Evolutionary conservation across 352 stramenopile genomes (phyloP), one percentile per base, ranked within the genome.

Genomic region (Thalassiosira ordinaria): DNA sequence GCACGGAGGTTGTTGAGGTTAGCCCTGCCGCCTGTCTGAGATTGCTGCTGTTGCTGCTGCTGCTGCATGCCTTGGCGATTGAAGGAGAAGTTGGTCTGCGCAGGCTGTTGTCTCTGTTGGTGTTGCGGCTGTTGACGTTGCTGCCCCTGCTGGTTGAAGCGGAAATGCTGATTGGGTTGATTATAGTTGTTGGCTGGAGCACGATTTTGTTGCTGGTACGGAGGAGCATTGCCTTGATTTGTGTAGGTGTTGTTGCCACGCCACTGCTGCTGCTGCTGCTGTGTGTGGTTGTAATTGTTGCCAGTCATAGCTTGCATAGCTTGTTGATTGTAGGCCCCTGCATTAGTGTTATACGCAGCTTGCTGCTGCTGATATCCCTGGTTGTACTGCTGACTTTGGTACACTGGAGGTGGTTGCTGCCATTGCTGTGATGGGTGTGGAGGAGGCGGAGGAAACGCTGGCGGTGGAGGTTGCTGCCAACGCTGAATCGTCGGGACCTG

Each of bases 1-100:
- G 86, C 82, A 37, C 85, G 80, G 37, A 95, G 76, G 63, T 80
- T 93, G 49, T 63, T 86, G 0, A 93, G 75, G 61, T 91, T 91
- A 13, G 79, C 63, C 35, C 84, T 85, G 0, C 89, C 86, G 29
- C 67, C 60, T 60, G 62, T 49, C 68, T 63, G 68, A 60, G 66
- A 65, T 49, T 83, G 67, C 13, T 65, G 61, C 13, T 82, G 68
- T 49, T 70, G 67, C 44, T 80, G 68, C 27, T 86, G 77, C 6
- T 59, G 24, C 29, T 73, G 61, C 52, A 61, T 66, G 27, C 31
- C 69, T 67, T 64, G 67, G 47, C 62, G 27, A 60, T 63, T 66
- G 56, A 67, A 74, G 20, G 55, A 70, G 56, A 64, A 52, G 31
- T 49, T 60, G n/a, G 31, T 26, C 11, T 78, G 73, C 8, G 61